Conservation (phyloP, 2,329 filamentous ascomycete genomes). For the Alternaria sp. region DNA sequence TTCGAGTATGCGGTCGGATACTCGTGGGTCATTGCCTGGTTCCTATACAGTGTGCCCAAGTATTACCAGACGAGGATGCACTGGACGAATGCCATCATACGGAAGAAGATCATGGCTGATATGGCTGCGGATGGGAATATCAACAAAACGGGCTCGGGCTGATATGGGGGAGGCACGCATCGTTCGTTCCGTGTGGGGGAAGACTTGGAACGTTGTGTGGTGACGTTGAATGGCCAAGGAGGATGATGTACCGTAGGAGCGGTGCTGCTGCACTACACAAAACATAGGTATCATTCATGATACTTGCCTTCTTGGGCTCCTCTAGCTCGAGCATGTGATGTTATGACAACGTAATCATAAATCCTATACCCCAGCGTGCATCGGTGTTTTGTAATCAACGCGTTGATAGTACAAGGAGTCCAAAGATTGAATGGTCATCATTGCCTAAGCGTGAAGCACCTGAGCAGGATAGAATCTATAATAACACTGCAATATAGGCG, state of each 20-base stretch:
- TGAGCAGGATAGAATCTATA: neutral
- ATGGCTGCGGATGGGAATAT: neutral
- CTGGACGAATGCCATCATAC: constrained; percentile 19
- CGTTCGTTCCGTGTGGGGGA: neutral
- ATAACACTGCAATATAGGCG: neutral
- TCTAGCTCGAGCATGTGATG: constrained; percentile 35
- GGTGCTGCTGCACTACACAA: neutral
- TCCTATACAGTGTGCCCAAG: constrained; percentile 25
- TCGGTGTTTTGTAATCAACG: neutral
- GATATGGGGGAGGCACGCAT: neutral
- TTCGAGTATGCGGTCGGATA: constrained; percentile 21
- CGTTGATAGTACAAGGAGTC: neutral
- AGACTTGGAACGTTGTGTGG: neutral
- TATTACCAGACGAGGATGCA: constrained; percentile 12
- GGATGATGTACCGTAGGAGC: neutral
- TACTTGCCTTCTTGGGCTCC: constrained; percentile 39
- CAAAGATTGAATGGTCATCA: neutral
- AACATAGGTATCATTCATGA: neutral
- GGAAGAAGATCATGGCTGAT: neutral
- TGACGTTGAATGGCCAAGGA: neutral
- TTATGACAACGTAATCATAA: neutral
- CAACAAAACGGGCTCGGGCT: neutral
- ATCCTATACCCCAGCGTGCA: neutral
- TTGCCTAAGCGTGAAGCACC: neutral
- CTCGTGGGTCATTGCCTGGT: constrained; percentile 23